A percentile compares a stretch with the other conserved stretches of the same genome.
Evolutionary conservation across 305 asterid species (phyloP).

Genomic region (Striga hermonthica): DNA sequence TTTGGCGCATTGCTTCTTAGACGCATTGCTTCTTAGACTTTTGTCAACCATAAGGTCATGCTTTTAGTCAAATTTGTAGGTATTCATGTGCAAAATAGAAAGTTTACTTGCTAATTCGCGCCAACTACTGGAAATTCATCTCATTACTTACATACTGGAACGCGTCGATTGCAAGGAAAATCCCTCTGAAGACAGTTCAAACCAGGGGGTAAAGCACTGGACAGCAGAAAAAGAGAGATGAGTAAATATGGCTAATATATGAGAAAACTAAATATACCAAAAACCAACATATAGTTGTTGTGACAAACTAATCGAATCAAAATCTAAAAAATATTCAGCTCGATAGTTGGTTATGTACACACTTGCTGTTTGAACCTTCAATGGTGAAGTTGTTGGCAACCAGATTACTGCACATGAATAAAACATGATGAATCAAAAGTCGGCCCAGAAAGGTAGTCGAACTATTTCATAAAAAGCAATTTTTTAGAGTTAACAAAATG

Average conservation of each 20-base stretch:
- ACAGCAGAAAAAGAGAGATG: not conserved
- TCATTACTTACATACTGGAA: slow-evolving; percentile 47
- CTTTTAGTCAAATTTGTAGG: no score
- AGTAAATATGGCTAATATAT: not conserved
- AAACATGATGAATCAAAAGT: not conserved
- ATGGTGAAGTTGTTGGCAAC: slow-evolving; percentile 65
- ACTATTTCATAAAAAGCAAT: not conserved
- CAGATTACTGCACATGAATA: slow-evolving; percentile 48
- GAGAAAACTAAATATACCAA: not conserved
- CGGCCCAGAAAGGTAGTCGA: not conserved
- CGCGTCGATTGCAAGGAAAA: slow-evolving; percentile 63
- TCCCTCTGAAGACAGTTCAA: slow-evolving; percentile 61
- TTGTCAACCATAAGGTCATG: no score
- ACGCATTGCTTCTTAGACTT: no score
- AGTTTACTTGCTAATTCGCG: no score
- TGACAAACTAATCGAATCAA: not conserved
- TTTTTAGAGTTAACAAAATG: not conserved
- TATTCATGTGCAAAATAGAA: no score
- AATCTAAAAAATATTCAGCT: not conserved
- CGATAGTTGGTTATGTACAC: slow-evolving; percentile 10
- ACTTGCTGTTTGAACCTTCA: slow-evolving; percentile 49
- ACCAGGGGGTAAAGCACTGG: slow-evolving; percentile 51
- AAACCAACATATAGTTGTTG: not conserved
- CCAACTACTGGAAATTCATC: not conserved
- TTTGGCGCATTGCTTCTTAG: no score